Percentiles rank a stretch among this genome's conserved stretches.
Evolutionary conservation across 306 rosid species (phyloP).

Genomic region (Ochetophila trinervis): DNA sequence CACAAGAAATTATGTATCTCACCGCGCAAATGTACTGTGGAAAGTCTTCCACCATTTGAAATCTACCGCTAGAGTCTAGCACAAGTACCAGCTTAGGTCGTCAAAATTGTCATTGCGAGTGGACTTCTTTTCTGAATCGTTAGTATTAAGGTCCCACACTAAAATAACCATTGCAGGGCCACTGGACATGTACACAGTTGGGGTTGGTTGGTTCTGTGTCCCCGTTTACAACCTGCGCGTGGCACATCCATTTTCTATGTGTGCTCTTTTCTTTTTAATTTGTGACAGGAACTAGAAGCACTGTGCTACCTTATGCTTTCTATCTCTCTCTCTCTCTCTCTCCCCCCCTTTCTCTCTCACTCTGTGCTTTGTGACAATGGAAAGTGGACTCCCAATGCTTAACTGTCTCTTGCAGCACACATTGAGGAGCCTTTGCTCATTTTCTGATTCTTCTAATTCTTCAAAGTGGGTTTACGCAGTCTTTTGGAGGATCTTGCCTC

Average conservation of each 20-base stretch:
- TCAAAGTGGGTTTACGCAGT: constrained; percentile 90
- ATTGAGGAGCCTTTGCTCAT: constrained; percentile 60
- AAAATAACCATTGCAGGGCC: constrained; percentile 29
- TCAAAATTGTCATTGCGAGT: constrained; percentile 1
- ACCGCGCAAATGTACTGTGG: too few species aligned
- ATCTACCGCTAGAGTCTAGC: not conserved
- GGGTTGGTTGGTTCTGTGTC: constrained; percentile 34
- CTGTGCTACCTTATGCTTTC: not conserved
- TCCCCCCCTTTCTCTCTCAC: constrained; percentile 19
- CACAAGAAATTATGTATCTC: not conserved
- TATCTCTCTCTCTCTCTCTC: not conserved
- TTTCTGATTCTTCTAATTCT: constrained; percentile 48
- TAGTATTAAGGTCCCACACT: constrained; percentile 46
- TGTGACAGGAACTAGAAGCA: constrained; percentile 23
- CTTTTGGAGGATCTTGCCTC: constrained; percentile 80
- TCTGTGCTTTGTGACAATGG: constrained; percentile 45
- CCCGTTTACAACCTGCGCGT: constrained; percentile 29
- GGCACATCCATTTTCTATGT: not conserved
- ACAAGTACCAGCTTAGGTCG: not conserved
- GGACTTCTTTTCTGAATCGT: constrained; percentile 15
- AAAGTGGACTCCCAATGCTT: constrained; percentile 65
- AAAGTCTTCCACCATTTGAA: too few species aligned
- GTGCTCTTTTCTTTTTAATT: constrained; percentile 23
- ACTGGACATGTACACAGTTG: constrained; percentile 24
- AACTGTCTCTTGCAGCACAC: constrained; percentile 77